Conservation (phyloP, 495 filamentous ascomycete species). For the Podospora tetraspora region DNA sequence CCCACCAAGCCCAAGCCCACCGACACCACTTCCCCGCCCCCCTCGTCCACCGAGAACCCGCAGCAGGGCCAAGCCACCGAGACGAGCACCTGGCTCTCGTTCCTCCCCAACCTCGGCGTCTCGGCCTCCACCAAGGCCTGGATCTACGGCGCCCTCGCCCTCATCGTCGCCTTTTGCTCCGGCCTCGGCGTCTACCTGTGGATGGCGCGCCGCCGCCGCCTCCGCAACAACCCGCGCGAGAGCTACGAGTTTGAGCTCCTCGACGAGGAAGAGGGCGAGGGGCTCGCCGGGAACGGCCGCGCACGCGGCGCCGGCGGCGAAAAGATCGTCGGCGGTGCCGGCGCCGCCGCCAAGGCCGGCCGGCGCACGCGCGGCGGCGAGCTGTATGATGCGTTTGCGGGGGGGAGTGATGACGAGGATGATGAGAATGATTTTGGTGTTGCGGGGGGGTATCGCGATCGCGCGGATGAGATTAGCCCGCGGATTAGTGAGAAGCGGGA, state of each 20-base stretch:
- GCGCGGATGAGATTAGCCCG: constrained; percentile 18
- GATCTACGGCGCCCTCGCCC: constrained; percentile 82
- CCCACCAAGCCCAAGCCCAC: constrained; percentile 57
- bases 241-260: constrained; percentile 95
- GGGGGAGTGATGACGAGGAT: constrained; percentile 68
- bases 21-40: constrained; percentile 21
- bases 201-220: constrained; percentile 68
- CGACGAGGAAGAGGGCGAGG: constrained; percentile 72
- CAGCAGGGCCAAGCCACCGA: constrained; percentile 26
- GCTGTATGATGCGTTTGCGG: constrained; percentile 91
- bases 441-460: constrained; percentile 3
- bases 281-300: constrained; percentile 19
- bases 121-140: constrained; percentile 85
- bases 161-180: constrained; percentile 80
- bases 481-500: constrained; percentile 21
- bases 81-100: constrained; percentile 63
- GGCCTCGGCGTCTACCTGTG: constrained; percentile 76
- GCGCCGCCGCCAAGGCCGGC: constrained; percentile 26
- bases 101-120: constrained; percentile 92
- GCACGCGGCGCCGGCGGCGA: constrained; percentile 15
- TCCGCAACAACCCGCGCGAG: constrained; percentile 67
- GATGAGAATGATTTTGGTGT: constrained; percentile 31
- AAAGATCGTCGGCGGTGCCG: constrained; percentile 14
- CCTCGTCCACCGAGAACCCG: constrained; percentile 26
- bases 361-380: constrained; percentile 64